phyloP scores from a whole-genome alignment of 169 alveolate species.

The Plasmodium vinckei region DNA sequence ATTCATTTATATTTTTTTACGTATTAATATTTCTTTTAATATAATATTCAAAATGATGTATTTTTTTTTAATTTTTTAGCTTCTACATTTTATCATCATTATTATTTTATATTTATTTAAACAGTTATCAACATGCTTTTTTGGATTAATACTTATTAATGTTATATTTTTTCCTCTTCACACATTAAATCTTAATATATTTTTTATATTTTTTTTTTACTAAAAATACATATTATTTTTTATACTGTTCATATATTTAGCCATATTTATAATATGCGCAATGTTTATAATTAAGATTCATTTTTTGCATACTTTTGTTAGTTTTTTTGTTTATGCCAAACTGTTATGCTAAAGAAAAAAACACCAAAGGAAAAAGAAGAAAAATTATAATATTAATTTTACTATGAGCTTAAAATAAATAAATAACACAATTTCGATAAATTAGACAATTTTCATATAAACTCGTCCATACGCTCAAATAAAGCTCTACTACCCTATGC shows the following conservation, averaged over 20 bases:
- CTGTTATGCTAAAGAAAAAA: conserved; percentile 23
- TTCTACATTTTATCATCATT: not conserved
- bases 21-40: too few relatives aligned
- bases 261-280: not conserved
- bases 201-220: not conserved
- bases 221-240: conserved; percentile 21
- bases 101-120: conserved; percentile 6
- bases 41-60: too few relatives aligned
- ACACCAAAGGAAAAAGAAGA: conserved; percentile 11
- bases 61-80: not conserved
- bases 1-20: too few relatives aligned
- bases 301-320: conserved; percentile 10
- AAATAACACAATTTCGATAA: not conserved
- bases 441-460: too few relatives aligned
- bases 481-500: too few relatives aligned
- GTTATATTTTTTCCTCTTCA: conserved; percentile 14
- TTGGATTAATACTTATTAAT: conserved; percentile 30
- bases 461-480: too few relatives aligned
- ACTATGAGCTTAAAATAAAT: conserved; percentile 11
- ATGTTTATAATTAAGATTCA: too few relatives aligned
- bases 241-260: conserved; percentile 12
- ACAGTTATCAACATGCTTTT: conserved; percentile 19
- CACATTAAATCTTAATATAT: conserved; percentile 9
- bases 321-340: conserved; percentile 37
- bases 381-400: conserved; percentile 25